Percentiles rank a stretch among this genome's conserved stretches.
Evolutionary conservation across 257 asterid species (phyloP).

Genomic region (Petunia secreta): DNA sequence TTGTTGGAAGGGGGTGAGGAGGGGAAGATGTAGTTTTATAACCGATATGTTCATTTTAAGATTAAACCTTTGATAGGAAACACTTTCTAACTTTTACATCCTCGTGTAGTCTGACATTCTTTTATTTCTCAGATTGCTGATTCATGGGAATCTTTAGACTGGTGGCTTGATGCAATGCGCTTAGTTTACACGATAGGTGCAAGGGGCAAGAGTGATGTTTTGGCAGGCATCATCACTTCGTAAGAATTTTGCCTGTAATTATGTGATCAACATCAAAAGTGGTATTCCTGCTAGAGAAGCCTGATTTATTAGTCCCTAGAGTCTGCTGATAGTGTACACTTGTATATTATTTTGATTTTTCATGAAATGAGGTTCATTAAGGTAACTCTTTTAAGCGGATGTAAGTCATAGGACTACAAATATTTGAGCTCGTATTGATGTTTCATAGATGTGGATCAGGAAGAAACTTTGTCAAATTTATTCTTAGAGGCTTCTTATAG

Average conservation of each 20-base stretch:
- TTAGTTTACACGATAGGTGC: constrained; percentile 92
- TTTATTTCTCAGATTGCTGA: constrained; percentile 74
- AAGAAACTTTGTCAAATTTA: neutral
- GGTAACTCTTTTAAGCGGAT: constrained; percentile 25
- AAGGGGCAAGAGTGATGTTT: constrained; percentile 89
- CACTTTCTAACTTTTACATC: neutral
- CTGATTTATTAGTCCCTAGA: constrained; percentile 30
- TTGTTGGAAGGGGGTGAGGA: neutral
- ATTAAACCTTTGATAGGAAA: neutral
- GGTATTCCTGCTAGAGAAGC: constrained; percentile 25
- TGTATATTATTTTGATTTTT: constrained; percentile 50
- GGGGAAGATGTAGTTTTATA: neutral
- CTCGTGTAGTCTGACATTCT: neutral
- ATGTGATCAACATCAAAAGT: constrained; percentile 29
- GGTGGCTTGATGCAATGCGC: constrained; percentile 98
- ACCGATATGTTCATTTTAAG: constrained; percentile 18
- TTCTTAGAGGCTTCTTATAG: neutral
- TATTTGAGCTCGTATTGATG: constrained; percentile 11
- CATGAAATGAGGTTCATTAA: constrained; percentile 43
- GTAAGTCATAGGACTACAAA: constrained; percentile 3
- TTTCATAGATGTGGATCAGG: constrained; percentile 22
- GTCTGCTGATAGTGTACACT: constrained; percentile 42
- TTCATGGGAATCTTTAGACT: constrained; percentile 97
- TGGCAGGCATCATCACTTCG: constrained; percentile 88
- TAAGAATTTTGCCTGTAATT: constrained; percentile 46